phyloP scores from a whole-genome alignment of 257 asterid species.

The Lavandula angustifolia region DNA sequence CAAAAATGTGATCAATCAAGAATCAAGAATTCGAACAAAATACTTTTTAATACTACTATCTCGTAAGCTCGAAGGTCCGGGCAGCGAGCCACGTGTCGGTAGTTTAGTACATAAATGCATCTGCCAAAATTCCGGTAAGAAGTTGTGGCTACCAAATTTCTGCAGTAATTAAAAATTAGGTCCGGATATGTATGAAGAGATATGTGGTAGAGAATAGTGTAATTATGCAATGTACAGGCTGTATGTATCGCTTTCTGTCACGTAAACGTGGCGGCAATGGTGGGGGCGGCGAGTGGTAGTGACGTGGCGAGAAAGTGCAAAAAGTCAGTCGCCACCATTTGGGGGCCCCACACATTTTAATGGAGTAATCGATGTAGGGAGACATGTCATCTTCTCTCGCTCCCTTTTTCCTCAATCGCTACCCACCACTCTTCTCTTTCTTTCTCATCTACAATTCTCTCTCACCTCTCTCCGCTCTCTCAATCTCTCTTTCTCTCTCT shows the following conservation, averaged over 20 bases:
- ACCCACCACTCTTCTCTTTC: conserved; percentile 20
- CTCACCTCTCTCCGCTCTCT: neutral
- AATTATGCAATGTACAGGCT: conserved; percentile 4
- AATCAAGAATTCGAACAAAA: too few species aligned
- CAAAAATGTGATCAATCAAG: too few species aligned
- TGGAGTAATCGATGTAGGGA: neutral
- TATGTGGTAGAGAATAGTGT: too few species aligned
- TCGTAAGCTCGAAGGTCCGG: too few species aligned
- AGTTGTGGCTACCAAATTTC: too few species aligned
- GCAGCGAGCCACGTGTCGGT: too few species aligned
- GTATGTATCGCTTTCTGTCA: neutral
- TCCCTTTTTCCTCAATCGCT: conserved; percentile 24
- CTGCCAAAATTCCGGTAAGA: too few species aligned
- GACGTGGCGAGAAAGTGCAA: conserved; percentile 69
- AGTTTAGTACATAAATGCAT: too few species aligned
- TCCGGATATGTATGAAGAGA: too few species aligned
- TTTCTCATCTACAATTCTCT: conserved; percentile 28
- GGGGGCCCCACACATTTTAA: conserved; percentile 24
- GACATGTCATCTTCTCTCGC: conserved; percentile 37
- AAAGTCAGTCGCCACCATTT: conserved; percentile 35
- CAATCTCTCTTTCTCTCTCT: neutral
- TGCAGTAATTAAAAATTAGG: too few species aligned
- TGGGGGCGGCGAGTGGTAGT: conserved; percentile 51
- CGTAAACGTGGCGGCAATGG: conserved; percentile 39
- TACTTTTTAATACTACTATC: too few species aligned